Base-by-base conservation (phyloP, 306 rosid genomes). In the Ammopiptanthus mongolicus region DNA sequence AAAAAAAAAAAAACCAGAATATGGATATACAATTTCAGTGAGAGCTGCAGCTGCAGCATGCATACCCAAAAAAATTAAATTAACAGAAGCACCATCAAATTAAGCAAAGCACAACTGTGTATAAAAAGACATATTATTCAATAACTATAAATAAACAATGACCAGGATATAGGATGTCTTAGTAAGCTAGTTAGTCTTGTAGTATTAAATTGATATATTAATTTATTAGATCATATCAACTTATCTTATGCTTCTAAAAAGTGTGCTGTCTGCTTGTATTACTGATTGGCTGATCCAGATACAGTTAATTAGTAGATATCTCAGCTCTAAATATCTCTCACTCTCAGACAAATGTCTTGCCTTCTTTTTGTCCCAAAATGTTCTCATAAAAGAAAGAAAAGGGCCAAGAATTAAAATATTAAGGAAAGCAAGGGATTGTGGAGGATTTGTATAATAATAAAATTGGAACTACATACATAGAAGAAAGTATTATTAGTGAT, bases 321-420 rank as follows among this genome's bases (percentile, higher is more conserved):
- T 58, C 15, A 73, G 34, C 31, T 72, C 47, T 19, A 65, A 65
- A 21, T 61, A 71, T 68, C 63, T 62, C 33, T 59, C 50, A 10
- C 46, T 63, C 57, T 46, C 2, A 29, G 65, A 46, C 76, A 48
- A 57, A 57, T 65, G 19, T 5, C 33, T 37, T 67, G 11, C 28
- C 56, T 75, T 76, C 71, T 63, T 75, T 75, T 75, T 56, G 48
- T 25, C 33, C 19, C 73, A 75, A 62, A 73, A 46, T 69, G 84
- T 69, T 25, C 34, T 44, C 68, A 66, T 58, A 63, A 56, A 78
- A 69, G 69, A 78, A 78, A 81, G 78, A 52, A 78, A 76, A 85
- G 76, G 69, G 17, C 18, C 47, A 81, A 57, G 28, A 58, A 62
- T 58, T 71, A 11, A 59, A 78, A 57, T 69, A 51, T 22, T 18